A percentile compares a stretch with the other conserved stretches of the same genome.
Conservation (phyloP, 1,284 basidiomycete genomes). For the Neonothopanus nambi region DNA sequence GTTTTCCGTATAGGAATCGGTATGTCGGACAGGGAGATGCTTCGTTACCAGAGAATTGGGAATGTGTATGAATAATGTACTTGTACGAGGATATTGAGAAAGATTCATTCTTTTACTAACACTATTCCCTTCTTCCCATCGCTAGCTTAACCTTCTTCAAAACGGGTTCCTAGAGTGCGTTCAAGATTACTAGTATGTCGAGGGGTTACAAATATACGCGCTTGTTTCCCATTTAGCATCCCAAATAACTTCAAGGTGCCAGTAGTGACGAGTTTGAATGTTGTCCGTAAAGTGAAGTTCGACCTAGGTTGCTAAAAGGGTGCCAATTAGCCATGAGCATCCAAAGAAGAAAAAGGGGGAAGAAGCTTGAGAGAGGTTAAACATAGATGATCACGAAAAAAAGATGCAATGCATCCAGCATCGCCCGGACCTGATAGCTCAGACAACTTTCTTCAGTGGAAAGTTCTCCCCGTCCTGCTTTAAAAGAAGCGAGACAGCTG, state of each 20-base stretch:
- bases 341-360: no score
- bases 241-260: conserved; percentile 96
- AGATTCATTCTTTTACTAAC: no score
- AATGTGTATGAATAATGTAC: conserved; percentile 4
- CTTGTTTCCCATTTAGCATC: conserved; percentile 93
- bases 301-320: conserved; percentile 69
- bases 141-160: no score
- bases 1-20: conserved; percentile 17
- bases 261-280: conserved; percentile 96
- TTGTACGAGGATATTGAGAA: not conserved
- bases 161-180: no score
- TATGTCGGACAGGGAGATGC: conserved; percentile 16
- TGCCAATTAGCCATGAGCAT: not conserved
- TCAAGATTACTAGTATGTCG: no score
- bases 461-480: no score
- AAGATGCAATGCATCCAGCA: no score
- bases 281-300: conserved; percentile 95
- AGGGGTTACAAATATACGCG: conserved; percentile 96
- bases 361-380: not conserved
- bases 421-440: no score
- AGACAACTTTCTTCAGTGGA: no score
- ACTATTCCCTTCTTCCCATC: no score
- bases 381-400: not conserved
- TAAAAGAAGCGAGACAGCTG: no score
- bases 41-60: conserved; percentile 6